Base-by-base conservation (phyloP, 257 asterid genomes). In the Solanum lycopersicoides region DNA sequence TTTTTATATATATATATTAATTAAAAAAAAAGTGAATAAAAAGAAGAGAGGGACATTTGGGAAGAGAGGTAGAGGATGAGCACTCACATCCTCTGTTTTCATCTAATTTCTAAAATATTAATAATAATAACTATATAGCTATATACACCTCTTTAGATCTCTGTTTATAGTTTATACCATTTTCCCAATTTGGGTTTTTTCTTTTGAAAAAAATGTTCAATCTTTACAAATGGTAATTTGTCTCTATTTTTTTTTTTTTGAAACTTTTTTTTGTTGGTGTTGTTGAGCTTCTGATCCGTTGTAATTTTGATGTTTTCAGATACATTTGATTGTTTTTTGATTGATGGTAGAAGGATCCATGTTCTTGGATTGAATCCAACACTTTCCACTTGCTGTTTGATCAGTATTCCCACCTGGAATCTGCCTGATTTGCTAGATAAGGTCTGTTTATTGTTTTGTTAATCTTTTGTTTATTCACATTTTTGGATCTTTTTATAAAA, bases 391-490 rank as follows among this genome's bases (percentile, higher is more conserved):
- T 90, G 83, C 85, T 90, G 76, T 93, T 87, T 93, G 94, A 93
- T 95, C 95, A 90, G 89, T 88, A 86, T 92, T 87, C 90, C 88
- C 89, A 42, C 88, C 94, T 93, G 92, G 84, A 89, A 89, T 90
- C 95, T 93, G 93, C 94, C 92, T 88, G 93, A 93, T 91, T 92
- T 89, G 91, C 94, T 92, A 91, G 94, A 92, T 94, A 94, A 95
- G 97, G 97, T 94, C 13, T 86, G 86, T 34, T 74, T 88, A 18
- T 87, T 25, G 59, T n/a, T 79, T 87, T 42, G 53, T 87, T 74
- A 63, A 79, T 88, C 63, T 25, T 74, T 87, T 69, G 53, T 35
- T 44, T 73, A 60, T 84, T 83, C 80, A 77, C 90, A 85, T 87
- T 88, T 89, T 88, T 89, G 93, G 94, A 92, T 94, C 94, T 94